Percentiles rank a stretch among this genome's conserved stretches.
Evolutionary conservation across 371 early-diverging fungal species (phyloP).

Genomic region (Saksenaea vasiformis): DNA sequence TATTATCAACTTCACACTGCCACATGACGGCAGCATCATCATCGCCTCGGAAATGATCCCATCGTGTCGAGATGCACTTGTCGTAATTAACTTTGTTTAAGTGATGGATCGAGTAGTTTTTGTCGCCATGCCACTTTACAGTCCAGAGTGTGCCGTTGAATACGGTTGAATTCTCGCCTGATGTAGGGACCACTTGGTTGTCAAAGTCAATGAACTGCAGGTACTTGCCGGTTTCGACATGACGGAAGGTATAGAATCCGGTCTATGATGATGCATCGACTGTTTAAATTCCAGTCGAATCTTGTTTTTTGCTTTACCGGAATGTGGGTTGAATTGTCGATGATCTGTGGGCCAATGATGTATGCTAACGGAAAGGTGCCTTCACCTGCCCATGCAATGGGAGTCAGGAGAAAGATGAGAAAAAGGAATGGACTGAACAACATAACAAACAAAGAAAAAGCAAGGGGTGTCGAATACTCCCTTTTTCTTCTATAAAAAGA

Average conservation of each 20-base stretch:
- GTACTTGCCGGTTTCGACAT: slow-evolving; percentile 32
- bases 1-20: slow-evolving; percentile 39
- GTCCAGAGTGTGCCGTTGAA: slow-evolving; percentile 36
- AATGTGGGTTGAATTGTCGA: slow-evolving; percentile 32
- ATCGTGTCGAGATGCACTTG: slow-evolving; percentile 37
- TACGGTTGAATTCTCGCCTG: slow-evolving; percentile 32
- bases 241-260: slow-evolving; percentile 32
- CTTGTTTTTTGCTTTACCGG: slow-evolving; percentile 18
- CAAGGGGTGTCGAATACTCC: neutral
- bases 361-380: slow-evolving; percentile 27
- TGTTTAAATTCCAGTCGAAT: neutral
- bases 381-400: slow-evolving; percentile 20
- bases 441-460: slow-evolving; percentile 3
- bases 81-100: slow-evolving; percentile 29
- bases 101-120: slow-evolving; percentile 34
- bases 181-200: slow-evolving; percentile 31
- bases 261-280: slow-evolving; percentile 15
- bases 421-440: slow-evolving; percentile 14
- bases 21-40: slow-evolving; percentile 37
- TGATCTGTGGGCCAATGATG: slow-evolving; percentile 27
- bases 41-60: slow-evolving; percentile 30
- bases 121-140: slow-evolving; percentile 36
- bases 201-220: slow-evolving; percentile 32
- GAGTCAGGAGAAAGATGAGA: neutral
- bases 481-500: no score